Evolutionary conservation across 2,329 filamentous ascomycete species (phyloP).

Genomic region (Apiospora kogelbergensis): DNA sequence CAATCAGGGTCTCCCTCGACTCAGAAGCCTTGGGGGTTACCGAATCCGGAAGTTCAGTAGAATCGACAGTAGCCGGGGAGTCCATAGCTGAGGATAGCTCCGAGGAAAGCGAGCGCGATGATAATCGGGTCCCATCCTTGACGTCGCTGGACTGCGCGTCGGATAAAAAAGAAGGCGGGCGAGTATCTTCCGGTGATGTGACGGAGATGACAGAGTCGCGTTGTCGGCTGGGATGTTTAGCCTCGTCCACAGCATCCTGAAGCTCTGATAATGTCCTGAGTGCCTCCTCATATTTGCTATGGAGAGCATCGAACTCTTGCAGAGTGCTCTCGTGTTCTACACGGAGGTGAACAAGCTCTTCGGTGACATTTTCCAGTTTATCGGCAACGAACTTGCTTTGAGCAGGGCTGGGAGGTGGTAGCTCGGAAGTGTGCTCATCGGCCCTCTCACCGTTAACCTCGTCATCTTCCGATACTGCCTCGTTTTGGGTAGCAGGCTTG

Average conservation of each 20-base stretch:
- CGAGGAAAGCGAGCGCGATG: slow-evolving; percentile 88
- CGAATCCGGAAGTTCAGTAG: slow-evolving; percentile 48
- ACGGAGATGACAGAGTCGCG: slow-evolving; percentile 58
- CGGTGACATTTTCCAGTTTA: slow-evolving; percentile 86
- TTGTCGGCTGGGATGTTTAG: slow-evolving; percentile 59
- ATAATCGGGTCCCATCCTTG: slow-evolving; percentile 68
- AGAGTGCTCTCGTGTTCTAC: slow-evolving; percentile 87
- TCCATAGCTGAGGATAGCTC: slow-evolving; percentile 88
- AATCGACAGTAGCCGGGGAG: slow-evolving; percentile 65
- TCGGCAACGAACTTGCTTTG: slow-evolving; percentile 86
- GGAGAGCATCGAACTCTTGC: slow-evolving; percentile 77
- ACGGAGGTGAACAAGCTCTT: slow-evolving; percentile 86
- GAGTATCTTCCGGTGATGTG: slow-evolving; percentile 48
- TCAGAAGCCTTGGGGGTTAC: slow-evolving; percentile 50
- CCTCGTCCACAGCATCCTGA: slow-evolving; percentile 81
- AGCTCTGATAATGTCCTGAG: slow-evolving; percentile 79
- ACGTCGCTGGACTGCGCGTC: slow-evolving; percentile 69
- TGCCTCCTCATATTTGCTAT: slow-evolving; percentile 88
- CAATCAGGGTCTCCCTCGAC: slow-evolving; percentile 37
- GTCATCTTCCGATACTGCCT: slow-evolving; percentile 9
- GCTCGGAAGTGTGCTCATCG: slow-evolving; percentile 29
- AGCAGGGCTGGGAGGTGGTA: slow-evolving; percentile 66
- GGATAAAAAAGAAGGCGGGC: slow-evolving; percentile 83
- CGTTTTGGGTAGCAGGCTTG: slow-evolving; percentile 19
- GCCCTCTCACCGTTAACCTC: slow-evolving; percentile 3